phyloP scores from a whole-genome alignment of 2,329 filamentous ascomycete genomes.

The Dothideomycetidae sp. region DNA sequence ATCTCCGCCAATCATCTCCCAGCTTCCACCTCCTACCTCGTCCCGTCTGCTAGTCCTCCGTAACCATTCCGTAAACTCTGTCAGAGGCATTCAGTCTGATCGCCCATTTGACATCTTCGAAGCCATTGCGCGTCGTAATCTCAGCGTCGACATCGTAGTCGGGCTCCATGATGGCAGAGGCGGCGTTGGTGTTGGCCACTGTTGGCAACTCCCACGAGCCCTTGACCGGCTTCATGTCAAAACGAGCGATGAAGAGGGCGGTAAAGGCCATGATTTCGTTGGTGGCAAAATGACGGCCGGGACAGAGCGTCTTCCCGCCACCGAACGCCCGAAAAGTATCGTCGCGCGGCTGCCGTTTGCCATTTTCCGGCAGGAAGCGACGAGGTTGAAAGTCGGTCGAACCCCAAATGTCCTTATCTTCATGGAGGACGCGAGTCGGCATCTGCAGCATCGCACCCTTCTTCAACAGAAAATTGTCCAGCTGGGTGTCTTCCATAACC shows the following conservation, averaged over 20 bases:
- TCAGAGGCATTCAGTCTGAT: not conserved
- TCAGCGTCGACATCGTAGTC: not conserved
- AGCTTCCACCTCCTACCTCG: too few species aligned
- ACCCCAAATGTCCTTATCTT: constrained; percentile 31
- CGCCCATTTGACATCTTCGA: not conserved
- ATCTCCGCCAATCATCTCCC: too few species aligned
- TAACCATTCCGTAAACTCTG: not conserved
- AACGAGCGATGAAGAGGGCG: constrained; percentile 23
- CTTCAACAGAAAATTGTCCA: constrained; percentile 31
- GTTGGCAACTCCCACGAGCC: not conserved
- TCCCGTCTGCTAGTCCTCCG: too few species aligned
- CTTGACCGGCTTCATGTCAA: constrained; percentile 20
- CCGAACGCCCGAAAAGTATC: constrained; percentile 35
- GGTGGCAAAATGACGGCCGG: constrained; percentile 34
- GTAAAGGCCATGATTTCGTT: constrained; percentile 29
- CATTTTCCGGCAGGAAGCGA: constrained; percentile 24
- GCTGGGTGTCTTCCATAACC: constrained; percentile 29
- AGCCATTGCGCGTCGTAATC: not conserved
- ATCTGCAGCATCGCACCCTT: constrained; percentile 32
- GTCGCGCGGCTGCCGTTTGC: constrained; percentile 8
- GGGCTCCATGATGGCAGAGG: not conserved
- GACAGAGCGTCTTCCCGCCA: constrained; percentile 35
- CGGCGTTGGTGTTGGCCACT: not conserved
- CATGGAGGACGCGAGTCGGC: constrained; percentile 31
- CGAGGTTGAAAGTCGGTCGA: constrained; percentile 26